Conservation (phyloP, 1,284 basidiomycete genomes). For the Cryptococcus sp. region DNA sequence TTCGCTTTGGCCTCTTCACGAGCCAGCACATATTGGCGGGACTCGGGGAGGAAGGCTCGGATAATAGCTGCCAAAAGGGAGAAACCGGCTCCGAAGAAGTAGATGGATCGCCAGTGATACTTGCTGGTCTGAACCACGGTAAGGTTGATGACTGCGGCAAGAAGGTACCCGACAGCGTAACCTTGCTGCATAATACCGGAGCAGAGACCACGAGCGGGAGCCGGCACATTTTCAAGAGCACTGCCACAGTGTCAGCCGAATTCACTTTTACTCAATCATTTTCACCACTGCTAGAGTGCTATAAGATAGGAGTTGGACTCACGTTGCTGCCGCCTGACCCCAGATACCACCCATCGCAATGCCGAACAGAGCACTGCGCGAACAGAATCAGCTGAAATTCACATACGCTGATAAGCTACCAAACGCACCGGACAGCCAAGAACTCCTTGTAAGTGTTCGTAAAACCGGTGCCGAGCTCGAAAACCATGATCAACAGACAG, state of each 20-base stretch:
- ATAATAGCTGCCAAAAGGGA: constrained; percentile 72
- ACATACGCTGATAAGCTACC: not conserved
- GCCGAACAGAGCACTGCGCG: constrained; percentile 69
- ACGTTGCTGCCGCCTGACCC: constrained; percentile 49
- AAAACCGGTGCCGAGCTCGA: constrained; percentile 71
- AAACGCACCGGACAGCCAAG: constrained; percentile 53
- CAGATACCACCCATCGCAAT: constrained; percentile 73
- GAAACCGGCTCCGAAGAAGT: constrained; percentile 64
- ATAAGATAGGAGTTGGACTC: constrained; percentile 5
- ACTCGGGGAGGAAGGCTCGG: constrained; percentile 76
- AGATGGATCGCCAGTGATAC: constrained; percentile 56
- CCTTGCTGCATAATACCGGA: constrained; percentile 83
- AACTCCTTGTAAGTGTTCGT: constrained; percentile 56
- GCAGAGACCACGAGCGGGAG: constrained; percentile 79
- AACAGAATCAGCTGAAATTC: not conserved
- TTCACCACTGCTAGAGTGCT: not conserved
- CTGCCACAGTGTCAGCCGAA: not conserved
- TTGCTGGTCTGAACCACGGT: constrained; percentile 49
- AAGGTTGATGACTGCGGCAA: constrained; percentile 73
- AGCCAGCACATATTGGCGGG: constrained; percentile 64
- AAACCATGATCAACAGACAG: constrained; percentile 66
- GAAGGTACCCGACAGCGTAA: constrained; percentile 61
- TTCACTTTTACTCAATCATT: not conserved
- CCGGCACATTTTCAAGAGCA: constrained; percentile 85
- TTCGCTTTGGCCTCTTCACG: constrained; percentile 50